phyloP scores from a whole-genome alignment of 2,329 filamentous ascomycete species.

The Colletotrichum shisoi region DNA sequence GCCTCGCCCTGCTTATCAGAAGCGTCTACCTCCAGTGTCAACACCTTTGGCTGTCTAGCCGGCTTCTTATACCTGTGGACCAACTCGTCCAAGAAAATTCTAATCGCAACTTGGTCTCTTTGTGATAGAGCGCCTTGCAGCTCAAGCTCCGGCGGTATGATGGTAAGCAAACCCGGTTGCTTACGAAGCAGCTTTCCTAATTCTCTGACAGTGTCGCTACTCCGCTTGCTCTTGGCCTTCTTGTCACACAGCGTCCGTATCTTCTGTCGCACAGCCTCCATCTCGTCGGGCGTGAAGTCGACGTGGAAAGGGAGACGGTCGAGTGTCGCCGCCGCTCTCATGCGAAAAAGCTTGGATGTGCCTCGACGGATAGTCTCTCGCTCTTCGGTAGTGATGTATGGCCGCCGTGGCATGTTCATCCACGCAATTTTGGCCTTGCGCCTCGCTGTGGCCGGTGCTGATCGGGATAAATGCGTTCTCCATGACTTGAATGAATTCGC shows the following conservation, averaged over 20 bases:
- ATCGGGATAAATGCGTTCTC: slow-evolving; percentile 11
- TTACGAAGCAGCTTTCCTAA: slow-evolving; percentile 39
- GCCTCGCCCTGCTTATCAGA: slow-evolving; percentile 43
- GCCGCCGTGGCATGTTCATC: slow-evolving; percentile 39
- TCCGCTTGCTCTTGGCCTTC: slow-evolving; percentile 9
- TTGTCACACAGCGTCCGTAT: slow-evolving; percentile 26
- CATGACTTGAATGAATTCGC: slow-evolving; percentile 40
- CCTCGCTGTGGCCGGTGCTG: background rate
- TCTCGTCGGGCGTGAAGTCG: slow-evolving; percentile 55
- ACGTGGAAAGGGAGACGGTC: slow-evolving; percentile 51
- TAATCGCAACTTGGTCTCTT: slow-evolving; percentile 48
- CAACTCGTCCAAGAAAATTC: slow-evolving; percentile 52
- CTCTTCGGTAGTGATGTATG: slow-evolving; percentile 42
- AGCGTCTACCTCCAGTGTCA: slow-evolving; percentile 48
- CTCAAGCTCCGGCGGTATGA: slow-evolving; percentile 33
- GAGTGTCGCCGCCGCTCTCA: slow-evolving; percentile 25
- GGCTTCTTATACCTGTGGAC: slow-evolving; percentile 47
- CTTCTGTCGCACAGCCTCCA: slow-evolving; percentile 41
- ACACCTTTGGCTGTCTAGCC: slow-evolving; percentile 39
- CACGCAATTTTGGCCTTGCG: slow-evolving; percentile 26
- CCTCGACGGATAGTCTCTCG: slow-evolving; percentile 40
- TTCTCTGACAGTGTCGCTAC: slow-evolving; percentile 37
- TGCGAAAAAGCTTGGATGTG: slow-evolving; percentile 35
- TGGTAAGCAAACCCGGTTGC: slow-evolving; percentile 17
- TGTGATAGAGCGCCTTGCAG: slow-evolving; percentile 39